Conservation (phyloP, 2,329 filamentous ascomycete species). For the Botrytis cinerea region DNA sequence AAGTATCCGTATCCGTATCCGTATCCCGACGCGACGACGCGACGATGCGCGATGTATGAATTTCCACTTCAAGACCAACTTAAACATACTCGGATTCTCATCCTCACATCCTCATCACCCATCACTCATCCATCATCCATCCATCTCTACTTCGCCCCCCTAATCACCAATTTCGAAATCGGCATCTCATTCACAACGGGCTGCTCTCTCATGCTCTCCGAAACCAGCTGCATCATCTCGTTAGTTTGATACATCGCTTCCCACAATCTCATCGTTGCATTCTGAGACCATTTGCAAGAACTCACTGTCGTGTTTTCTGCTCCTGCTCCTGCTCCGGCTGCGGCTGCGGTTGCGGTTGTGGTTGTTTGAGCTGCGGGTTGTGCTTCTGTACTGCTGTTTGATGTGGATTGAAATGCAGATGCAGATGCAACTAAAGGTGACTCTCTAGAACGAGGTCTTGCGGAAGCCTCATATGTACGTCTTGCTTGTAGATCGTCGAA, state of each 20-base stretch:
- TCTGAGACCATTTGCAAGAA: not conserved
- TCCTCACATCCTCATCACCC: too few species aligned
- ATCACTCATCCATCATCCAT: not conserved
- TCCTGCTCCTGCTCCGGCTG: too few species aligned
- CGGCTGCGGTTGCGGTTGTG: too few species aligned
- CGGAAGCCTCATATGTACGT: not conserved
- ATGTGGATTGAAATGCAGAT: not conserved
- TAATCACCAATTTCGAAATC: not conserved
- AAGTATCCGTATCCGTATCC: not conserved
- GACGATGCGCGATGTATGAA: not conserved
- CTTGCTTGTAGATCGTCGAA: accelerated
- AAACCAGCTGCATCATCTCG: too few species aligned
- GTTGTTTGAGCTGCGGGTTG: not conserved
- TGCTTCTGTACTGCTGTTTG: not conserved
- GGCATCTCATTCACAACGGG: not conserved
- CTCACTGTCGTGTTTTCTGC: not conserved
- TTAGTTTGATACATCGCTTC: not conserved
- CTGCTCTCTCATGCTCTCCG: too few species aligned
- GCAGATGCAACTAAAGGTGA: not conserved
- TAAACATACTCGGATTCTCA: not conserved
- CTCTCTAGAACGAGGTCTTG: not conserved
- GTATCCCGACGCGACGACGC: not conserved
- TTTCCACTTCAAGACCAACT: accelerated
- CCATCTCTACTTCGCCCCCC: too few species aligned
- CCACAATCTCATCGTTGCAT: not conserved